Evolutionary conservation across 2,329 filamentous ascomycete genomes (phyloP), one percentile per base, ranked within the genome.

Genomic region (Pseudogymnoascus sp.): DNA sequence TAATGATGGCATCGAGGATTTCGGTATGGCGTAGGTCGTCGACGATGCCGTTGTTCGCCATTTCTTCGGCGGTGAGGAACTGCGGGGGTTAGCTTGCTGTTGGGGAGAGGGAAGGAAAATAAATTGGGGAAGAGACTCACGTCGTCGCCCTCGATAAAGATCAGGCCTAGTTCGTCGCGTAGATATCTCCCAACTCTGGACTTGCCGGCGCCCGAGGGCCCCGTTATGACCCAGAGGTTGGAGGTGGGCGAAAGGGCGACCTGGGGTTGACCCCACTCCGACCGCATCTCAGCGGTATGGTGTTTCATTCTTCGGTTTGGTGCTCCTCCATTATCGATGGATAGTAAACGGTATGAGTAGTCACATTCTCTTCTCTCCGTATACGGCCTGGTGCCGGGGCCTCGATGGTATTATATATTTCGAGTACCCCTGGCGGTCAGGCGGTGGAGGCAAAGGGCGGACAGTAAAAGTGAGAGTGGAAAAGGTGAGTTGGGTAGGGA

Each of bases 211-310:
- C 75, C 77, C 0, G 82, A 86, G 69, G 82, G 80, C 0, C 82
- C 82, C 2, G 79, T 84, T 60, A 71, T 84, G 26, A 80, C 82
- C 33, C 75, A 79, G 37, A 76, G 75, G 9, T 68, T 86, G 17
- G 44, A 3, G 44, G 21, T n/a, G 21, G 44, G 21, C 44, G 44
- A 77, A 9, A 76, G 85, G 66, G 70, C 69, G 5, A 69, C 19
- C 40, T 13, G 40, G 9, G 17, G 7, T 23, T 21, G 19, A 21
- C 21, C 40, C 40, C 40, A 44, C 40, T 19, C 19, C 4, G 19
- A 13, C 3, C 1, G 6, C 44, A 26, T 50, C 11, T 26, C 23
- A 3, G 21, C 21, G 13, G 44, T 23, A 26, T 26, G n/a, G 21
- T n/a, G 23, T n/a, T 26, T 50, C 11, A 5, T 29, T 50, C 44